Evolutionary conservation across 441 rosid genomes (phyloP).

Genomic region (Pelargonium cotyledonis): DNA sequence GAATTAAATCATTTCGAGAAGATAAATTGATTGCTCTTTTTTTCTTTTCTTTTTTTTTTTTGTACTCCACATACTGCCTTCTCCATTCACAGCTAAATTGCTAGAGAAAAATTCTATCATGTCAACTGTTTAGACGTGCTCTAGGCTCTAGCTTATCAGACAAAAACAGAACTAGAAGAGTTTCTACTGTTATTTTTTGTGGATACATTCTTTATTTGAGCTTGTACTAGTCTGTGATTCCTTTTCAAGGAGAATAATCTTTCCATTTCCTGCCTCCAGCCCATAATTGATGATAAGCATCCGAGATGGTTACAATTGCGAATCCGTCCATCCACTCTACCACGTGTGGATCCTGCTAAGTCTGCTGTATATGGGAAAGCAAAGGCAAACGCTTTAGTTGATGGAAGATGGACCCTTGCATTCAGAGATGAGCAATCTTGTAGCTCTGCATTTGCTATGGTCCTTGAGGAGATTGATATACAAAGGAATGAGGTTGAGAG

Average conservation of each 20-base stretch:
- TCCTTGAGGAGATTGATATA: slow-evolving; percentile 46
- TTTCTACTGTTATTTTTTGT: too few species aligned
- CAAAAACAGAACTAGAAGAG: too few species aligned
- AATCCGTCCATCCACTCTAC: slow-evolving; percentile 76
- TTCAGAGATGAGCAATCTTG: slow-evolving; percentile 80
- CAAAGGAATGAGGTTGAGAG: slow-evolving; percentile 70
- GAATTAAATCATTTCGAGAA: not conserved
- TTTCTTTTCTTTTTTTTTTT: not conserved
- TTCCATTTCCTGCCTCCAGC: slow-evolving; percentile 39
- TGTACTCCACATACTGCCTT: not conserved
- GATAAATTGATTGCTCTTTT: not conserved
- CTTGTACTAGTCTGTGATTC: not conserved
- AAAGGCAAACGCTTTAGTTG: slow-evolving; percentile 65
- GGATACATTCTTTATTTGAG: too few species aligned
- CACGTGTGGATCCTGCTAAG: slow-evolving; percentile 54
- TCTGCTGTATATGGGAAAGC: slow-evolving; percentile 31
- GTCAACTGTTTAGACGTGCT: too few species aligned
- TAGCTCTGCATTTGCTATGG: slow-evolving; percentile 64
- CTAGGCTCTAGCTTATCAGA: too few species aligned
- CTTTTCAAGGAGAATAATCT: not conserved
- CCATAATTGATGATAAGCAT: slow-evolving; percentile 74
- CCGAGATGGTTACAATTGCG: slow-evolving; percentile 80
- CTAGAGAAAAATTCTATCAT: too few species aligned
- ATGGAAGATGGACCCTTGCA: slow-evolving; percentile 95
- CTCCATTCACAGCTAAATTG: too few species aligned